Evolutionary conservation across 1,284 basidiomycete genomes (phyloP).

Genomic region (Apiotrichum brassicae): DNA sequence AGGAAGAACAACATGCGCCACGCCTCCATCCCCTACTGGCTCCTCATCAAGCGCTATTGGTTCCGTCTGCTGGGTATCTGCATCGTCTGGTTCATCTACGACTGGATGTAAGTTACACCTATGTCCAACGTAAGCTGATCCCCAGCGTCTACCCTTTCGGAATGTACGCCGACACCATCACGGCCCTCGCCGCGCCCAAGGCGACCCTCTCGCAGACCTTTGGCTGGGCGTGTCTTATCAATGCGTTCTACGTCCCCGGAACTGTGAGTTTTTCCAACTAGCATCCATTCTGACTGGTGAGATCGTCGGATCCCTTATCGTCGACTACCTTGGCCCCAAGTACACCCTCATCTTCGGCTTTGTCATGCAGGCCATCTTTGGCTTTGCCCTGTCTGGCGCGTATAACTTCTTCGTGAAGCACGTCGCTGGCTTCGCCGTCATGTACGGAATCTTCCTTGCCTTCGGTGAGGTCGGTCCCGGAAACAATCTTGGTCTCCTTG

Average conservation of each 20-base stretch:
- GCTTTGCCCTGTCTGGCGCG: conserved; percentile 79
- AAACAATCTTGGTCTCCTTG: conserved; percentile 72
- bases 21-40: conserved; percentile 55
- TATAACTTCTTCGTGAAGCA: conserved; percentile 50
- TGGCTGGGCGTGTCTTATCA: conserved; percentile 47
- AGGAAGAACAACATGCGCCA: conserved; percentile 58
- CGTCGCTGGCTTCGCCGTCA: conserved; percentile 71
- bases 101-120: conserved; percentile 1
- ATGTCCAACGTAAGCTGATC: conserved; percentile 1
- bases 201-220: conserved; percentile 30
- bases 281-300: not conserved
- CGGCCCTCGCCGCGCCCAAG: conserved; percentile 18
- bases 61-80: conserved; percentile 26
- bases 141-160: conserved; percentile 57
- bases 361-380: conserved; percentile 64
- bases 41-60: conserved; percentile 71
- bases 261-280: conserved; percentile 9
- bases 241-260: conserved; percentile 49
- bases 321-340: conserved; percentile 42
- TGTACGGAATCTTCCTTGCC: conserved; percentile 85
- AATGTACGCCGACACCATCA: conserved; percentile 66
- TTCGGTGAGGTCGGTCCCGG: conserved; percentile 67
- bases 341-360: conserved; percentile 71
- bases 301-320: conserved; percentile 27
- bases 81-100: conserved; percentile 66